Evolutionary conservation across 2,329 filamentous ascomycete species (phyloP).

Genomic region (Curvularia sp.): DNA sequence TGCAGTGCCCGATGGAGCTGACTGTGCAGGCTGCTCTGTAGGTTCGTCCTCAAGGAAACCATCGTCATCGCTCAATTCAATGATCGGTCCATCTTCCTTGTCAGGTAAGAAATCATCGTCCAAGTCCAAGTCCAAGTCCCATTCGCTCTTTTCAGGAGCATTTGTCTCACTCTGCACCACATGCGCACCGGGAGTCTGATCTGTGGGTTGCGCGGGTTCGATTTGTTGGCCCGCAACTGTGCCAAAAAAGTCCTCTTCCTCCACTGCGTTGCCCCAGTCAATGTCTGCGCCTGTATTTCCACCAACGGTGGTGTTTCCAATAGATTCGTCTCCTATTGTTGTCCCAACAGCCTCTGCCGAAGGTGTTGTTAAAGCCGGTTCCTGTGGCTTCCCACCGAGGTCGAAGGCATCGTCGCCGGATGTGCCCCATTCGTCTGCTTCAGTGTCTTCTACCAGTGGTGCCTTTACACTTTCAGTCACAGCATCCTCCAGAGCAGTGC

Average conservation of each 20-base stretch:
- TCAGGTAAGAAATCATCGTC: slow-evolving; percentile 75
- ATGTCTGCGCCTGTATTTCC: slow-evolving; percentile 41
- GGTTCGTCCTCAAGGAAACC: slow-evolving; percentile 79
- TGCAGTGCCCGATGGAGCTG: slow-evolving; percentile 24
- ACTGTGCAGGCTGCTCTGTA: slow-evolving; percentile 20
- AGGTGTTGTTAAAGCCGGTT: slow-evolving; percentile 33
- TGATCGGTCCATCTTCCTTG: slow-evolving; percentile 55
- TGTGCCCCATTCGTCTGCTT: slow-evolving; percentile 47
- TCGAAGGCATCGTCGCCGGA: slow-evolving; percentile 43
- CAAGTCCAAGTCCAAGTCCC: slow-evolving; percentile 84
- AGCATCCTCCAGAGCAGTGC: slow-evolving; percentile 55
- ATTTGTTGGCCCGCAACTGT: slow-evolving; percentile 22
- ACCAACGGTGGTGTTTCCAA: slow-evolving; percentile 41
- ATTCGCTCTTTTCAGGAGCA: slow-evolving; percentile 69
- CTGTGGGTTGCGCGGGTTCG: slow-evolving; percentile 27
- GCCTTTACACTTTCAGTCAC: slow-evolving; percentile 53
- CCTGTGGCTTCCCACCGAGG: slow-evolving; percentile 36
- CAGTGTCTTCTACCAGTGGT: slow-evolving; percentile 53
- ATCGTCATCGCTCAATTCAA: slow-evolving; percentile 84
- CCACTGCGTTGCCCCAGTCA: slow-evolving; percentile 47
- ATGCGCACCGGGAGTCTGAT: slow-evolving; percentile 32
- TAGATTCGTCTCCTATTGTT: slow-evolving; percentile 42
- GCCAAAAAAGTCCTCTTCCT: slow-evolving; percentile 45
- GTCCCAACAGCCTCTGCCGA: slow-evolving; percentile 41
- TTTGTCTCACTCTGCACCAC: slow-evolving; percentile 25